Percentiles rank a stretch among this genome's conserved stretches.
phyloP scores from a whole-genome alignment of 805 yeast species.

The Zygosaccharomyces lentus region DNA sequence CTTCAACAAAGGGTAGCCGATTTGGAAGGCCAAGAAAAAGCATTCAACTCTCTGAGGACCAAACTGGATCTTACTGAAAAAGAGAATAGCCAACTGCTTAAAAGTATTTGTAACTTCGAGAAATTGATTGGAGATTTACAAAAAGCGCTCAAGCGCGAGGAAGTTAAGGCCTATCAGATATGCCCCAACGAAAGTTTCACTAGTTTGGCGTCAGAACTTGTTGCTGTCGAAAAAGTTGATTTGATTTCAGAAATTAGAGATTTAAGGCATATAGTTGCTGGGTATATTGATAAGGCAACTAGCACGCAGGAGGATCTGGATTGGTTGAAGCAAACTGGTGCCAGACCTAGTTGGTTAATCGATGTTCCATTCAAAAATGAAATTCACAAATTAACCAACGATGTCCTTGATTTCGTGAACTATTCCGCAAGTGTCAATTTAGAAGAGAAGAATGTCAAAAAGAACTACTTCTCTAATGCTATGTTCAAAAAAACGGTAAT shows the following conservation, averaged over 20 bases:
- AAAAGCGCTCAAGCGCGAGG: conserved; percentile 15
- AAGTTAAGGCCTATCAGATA: conserved; percentile 24
- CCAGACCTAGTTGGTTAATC: too few species aligned
- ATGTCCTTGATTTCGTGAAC: conserved; percentile 1
- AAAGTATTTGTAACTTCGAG: background rate
- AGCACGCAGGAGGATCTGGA: background rate
- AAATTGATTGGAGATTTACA: background rate
- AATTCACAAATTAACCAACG: background rate
- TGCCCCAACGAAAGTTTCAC: conserved; percentile 34
- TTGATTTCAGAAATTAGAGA: conserved; percentile 44
- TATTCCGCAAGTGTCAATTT: background rate
- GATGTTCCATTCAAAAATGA: background rate
- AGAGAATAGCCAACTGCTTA: background rate
- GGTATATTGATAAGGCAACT: conserved; percentile 8
- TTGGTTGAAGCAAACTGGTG: conserved; percentile 3
- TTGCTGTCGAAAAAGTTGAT: conserved; percentile 34
- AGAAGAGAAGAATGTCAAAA: background rate
- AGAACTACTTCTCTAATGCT: conserved; percentile 5
- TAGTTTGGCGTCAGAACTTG: conserved; percentile 35
- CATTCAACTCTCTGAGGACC: background rate
- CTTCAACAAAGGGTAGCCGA: conserved; percentile 42
- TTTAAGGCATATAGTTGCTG: conserved; percentile 36
- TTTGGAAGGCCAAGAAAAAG: conserved; percentile 27
- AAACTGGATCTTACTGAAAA: background rate
- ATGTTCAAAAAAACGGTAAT: conserved; percentile 1